Percentiles rank a stretch among this genome's conserved stretches.
Evolutionary conservation across 805 yeast genomes (phyloP).

Genomic region (Zygosaccharomyces bisporus): DNA sequence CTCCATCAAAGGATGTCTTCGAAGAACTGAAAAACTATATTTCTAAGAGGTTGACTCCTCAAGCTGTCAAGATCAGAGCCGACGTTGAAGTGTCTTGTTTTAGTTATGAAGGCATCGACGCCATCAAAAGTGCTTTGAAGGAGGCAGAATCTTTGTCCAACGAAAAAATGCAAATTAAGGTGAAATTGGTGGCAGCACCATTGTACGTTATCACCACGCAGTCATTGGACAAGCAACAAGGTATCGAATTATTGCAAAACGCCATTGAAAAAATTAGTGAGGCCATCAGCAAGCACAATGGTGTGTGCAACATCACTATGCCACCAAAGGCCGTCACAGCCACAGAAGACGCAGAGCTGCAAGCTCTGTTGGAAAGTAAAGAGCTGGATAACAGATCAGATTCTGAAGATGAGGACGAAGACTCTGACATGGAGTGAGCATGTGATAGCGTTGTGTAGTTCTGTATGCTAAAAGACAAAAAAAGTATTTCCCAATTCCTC

Average conservation of each 20-base stretch:
- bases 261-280: slow-evolving; percentile 76
- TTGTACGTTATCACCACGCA: slow-evolving; percentile 89
- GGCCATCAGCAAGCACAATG: slow-evolving; percentile 69
- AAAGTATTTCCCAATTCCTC: slow-evolving; percentile 2
- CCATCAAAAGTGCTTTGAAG: slow-evolving; percentile 82
- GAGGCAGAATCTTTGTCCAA: slow-evolving; percentile 83
- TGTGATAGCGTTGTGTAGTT: slow-evolving; percentile 4
- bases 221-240: slow-evolving; percentile 86
- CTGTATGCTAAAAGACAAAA: slow-evolving; percentile 4
- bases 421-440: slow-evolving; percentile 37
- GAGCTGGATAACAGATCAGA: slow-evolving; percentile 85
- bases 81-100: slow-evolving; percentile 97
- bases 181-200: slow-evolving; percentile 96
- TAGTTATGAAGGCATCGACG: slow-evolving; percentile 96
- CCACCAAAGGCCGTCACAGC: slow-evolving; percentile 99
- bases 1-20: slow-evolving; percentile 71
- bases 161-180: slow-evolving; percentile 84
- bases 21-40: slow-evolving; percentile 85
- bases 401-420: slow-evolving; percentile 71
- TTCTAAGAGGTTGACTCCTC: slow-evolving; percentile 92
- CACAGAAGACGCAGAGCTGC: slow-evolving; percentile 95
- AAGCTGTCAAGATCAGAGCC: slow-evolving; percentile 97
- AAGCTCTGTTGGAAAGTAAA: slow-evolving; percentile 89
- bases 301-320: slow-evolving; percentile 90
- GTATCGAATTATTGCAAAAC: slow-evolving; percentile 69